Percentiles rank a stretch among this genome's conserved stretches.
Evolutionary conservation across 2,329 filamentous ascomycete genomes (phyloP).

Genomic region (Calonectria ilicicola): DNA sequence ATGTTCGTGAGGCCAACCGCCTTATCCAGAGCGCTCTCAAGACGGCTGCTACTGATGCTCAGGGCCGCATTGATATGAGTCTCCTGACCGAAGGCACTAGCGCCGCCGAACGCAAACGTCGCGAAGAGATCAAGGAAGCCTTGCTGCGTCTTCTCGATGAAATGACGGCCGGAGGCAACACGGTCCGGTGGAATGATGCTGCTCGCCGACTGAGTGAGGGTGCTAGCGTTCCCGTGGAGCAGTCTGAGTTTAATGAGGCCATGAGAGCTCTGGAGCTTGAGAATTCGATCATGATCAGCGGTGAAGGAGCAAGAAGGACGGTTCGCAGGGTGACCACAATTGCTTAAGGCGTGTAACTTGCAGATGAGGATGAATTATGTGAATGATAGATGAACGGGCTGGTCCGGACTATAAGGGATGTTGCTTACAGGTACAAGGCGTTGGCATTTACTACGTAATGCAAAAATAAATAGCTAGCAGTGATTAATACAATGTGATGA

Average conservation of each 20-base stretch:
- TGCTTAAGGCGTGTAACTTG: conserved; percentile 21
- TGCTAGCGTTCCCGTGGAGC: conserved; percentile 78
- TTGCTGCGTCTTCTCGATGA: conserved; percentile 84
- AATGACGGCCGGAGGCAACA: conserved; percentile 74
- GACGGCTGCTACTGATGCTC: conserved; percentile 93
- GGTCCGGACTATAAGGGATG: conserved; percentile 23
- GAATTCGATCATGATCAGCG: conserved; percentile 81
- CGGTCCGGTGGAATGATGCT: conserved; percentile 84
- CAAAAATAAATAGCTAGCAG: conserved; percentile 27
- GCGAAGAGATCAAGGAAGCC: conserved; percentile 86
- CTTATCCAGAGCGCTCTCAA: conserved; percentile 95
- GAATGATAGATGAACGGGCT: conserved; percentile 37
- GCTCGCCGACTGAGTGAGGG: conserved; percentile 78
- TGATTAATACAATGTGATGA: conserved; percentile 26
- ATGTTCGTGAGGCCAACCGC: conserved; percentile 91
- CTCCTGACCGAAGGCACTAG: conserved; percentile 94
- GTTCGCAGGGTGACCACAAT: conserved; percentile 77
- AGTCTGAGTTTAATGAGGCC: conserved; percentile 84
- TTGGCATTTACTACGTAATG: conserved; percentile 35
- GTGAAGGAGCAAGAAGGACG: conserved; percentile 85
- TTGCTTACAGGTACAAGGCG: conserved; percentile 36
- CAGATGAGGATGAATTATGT: conserved; percentile 28
- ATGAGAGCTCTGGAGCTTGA: conserved; percentile 86
- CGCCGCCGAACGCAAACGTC: conserved; percentile 84
- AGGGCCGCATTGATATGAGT: conserved; percentile 97